These are phyloP conservation scores for Hypoxylon sp. DNA, from an alignment of 2,329 filamentous ascomycete species.

Conservation along the genomic window DNA sequence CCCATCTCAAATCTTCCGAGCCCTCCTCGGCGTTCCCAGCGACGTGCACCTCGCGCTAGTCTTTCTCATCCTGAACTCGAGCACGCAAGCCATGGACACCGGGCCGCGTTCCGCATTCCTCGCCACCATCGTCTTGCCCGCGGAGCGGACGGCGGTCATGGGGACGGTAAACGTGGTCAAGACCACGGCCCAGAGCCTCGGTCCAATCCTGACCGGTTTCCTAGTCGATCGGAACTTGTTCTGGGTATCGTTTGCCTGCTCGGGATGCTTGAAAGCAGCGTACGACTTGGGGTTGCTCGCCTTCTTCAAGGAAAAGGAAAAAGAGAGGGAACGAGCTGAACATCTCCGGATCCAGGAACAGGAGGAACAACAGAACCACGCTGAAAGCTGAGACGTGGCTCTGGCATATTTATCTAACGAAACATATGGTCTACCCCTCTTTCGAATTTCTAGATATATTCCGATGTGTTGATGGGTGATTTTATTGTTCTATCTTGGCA, in stretches of 20 bases:
- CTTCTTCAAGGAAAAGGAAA: constrained; percentile 58
- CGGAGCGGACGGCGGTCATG: constrained; percentile 80
- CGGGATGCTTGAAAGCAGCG: constrained; percentile 71
- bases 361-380: constrained; percentile 17
- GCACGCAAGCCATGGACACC: constrained; percentile 77
- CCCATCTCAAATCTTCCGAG: constrained; percentile 75
- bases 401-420: neutral
- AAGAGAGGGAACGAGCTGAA: constrained; percentile 37
- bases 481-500: neutral
- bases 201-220: constrained; percentile 75
- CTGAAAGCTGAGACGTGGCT: neutral
- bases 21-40: constrained; percentile 72
- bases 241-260: constrained; percentile 74
- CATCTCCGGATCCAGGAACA: constrained; percentile 26
- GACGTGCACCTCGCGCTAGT: constrained; percentile 68
- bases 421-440: neutral
- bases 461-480: neutral
- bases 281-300: constrained; percentile 73
- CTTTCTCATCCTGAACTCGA: constrained; percentile 74
- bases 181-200: constrained; percentile 73
- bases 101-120: constrained; percentile 79
- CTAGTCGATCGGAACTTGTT: constrained; percentile 70
- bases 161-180: constrained; percentile 79
- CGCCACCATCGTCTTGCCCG: constrained; percentile 73
- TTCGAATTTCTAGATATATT: neutral